phyloP scores from a whole-genome alignment of 345 rosid genomes.

The Populus pruinosa region DNA sequence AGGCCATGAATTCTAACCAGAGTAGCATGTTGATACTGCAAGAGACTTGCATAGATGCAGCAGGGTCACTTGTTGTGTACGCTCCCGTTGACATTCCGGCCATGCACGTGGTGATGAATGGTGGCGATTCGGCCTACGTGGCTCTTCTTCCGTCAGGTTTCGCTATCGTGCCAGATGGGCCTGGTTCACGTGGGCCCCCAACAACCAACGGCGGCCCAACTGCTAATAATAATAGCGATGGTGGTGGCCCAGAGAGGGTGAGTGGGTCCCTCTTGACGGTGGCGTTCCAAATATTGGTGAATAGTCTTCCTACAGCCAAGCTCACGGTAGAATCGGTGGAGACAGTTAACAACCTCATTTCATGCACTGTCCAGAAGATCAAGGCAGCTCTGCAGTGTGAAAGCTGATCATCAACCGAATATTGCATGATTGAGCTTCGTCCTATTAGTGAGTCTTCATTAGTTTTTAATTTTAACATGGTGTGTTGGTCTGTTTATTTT shows the following conservation, averaged over 20 bases:
- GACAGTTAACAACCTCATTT: slow-evolving; percentile 87
- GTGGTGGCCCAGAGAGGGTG: slow-evolving; percentile 38
- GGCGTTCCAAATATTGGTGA: slow-evolving; percentile 93
- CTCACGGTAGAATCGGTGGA: slow-evolving; percentile 95
- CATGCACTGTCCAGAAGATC: slow-evolving; percentile 91
- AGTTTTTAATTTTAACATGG: not conserved
- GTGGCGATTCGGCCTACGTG: slow-evolving; percentile 93
- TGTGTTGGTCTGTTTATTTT: not conserved
- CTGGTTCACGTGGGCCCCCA: slow-evolving; percentile 34
- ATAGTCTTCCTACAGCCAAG: slow-evolving; percentile 88
- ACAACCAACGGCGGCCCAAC: slow-evolving; percentile 20
- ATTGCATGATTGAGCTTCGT: not conserved
- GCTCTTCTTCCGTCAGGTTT: slow-evolving; percentile 93
- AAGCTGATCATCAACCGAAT: slow-evolving; percentile 34
- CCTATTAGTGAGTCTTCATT: not conserved
- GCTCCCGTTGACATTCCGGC: slow-evolving; percentile 97
- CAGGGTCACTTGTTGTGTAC: slow-evolving; percentile 96
- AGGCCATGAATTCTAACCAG: slow-evolving; percentile 91
- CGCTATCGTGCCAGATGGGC: slow-evolving; percentile 71
- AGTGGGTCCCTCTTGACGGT: slow-evolving; percentile 92
- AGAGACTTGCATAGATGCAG: slow-evolving; percentile 91
- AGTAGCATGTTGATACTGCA: slow-evolving; percentile 91
- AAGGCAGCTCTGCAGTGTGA: slow-evolving; percentile 81
- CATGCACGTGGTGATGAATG: slow-evolving; percentile 94
- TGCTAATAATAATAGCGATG: slow-evolving; percentile 6